phyloP scores from a whole-genome alignment of 2,329 filamentous ascomycete species.

The Thelonectria rubi region DNA sequence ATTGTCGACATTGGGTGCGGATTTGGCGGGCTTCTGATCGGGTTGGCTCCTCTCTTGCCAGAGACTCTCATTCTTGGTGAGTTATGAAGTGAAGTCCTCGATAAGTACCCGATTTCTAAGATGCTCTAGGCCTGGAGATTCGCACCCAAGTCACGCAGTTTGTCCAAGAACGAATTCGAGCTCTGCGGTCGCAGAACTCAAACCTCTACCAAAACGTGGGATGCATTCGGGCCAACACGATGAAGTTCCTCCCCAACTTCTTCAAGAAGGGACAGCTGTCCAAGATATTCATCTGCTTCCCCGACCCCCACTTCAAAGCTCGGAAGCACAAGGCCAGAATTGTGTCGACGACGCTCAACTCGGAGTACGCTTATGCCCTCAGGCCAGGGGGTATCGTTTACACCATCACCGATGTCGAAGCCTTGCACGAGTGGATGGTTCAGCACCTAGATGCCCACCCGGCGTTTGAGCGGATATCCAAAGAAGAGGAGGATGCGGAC shows the following conservation, averaged over 20 bases:
- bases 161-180: conserved; percentile 86
- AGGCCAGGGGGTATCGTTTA: conserved; percentile 87
- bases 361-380: conserved; percentile 91
- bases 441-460: conserved; percentile 81
- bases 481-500: conserved; percentile 73
- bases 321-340: conserved; percentile 98
- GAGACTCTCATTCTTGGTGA: conserved; percentile 83
- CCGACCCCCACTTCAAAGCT: conserved; percentile 97
- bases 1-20: conserved; percentile 97
- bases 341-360: conserved; percentile 85
- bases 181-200: conserved; percentile 74
- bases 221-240: conserved; percentile 91
- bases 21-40: conserved; percentile 90
- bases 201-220: conserved; percentile 83
- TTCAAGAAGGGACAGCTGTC: conserved; percentile 82
- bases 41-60: conserved; percentile 82
- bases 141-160: conserved; percentile 89
- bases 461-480: conserved; percentile 78
- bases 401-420: conserved; percentile 97
- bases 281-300: conserved; percentile 98
- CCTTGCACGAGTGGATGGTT: conserved; percentile 93
- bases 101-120: conserved; percentile 9
- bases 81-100: conserved; percentile 35
- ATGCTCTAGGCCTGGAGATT: conserved; percentile 81
- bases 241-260: conserved; percentile 99